Conservation (phyloP, 1,284 basidiomycete genomes). For the Meira nashicola region DNA sequence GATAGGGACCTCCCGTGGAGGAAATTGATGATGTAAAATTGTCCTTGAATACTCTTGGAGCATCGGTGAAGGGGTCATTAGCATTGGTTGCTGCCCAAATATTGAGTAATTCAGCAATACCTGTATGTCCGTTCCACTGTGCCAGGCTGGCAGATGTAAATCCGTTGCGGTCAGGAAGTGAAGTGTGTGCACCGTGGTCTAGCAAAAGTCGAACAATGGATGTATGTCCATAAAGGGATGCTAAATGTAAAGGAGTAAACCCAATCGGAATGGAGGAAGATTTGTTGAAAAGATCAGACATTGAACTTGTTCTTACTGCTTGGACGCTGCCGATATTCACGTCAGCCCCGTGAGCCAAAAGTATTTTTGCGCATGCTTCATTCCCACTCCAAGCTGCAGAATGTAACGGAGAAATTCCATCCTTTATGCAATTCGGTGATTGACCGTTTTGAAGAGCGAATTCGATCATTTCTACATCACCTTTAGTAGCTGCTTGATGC, state of each 20-base stretch:
- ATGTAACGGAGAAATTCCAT: constrained; percentile 47
- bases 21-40: not conserved
- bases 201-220: constrained; percentile 40
- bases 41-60: not conserved
- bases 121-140: constrained; percentile 25
- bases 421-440: constrained; percentile 33
- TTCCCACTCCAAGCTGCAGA: constrained; percentile 44
- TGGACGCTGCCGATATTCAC: constrained; percentile 34
- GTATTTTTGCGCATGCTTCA: constrained; percentile 33
- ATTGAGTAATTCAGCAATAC: constrained; percentile 30
- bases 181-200: constrained; percentile 37
- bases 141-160: constrained; percentile 40
- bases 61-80: constrained; percentile 24
- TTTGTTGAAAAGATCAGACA: constrained; percentile 22
- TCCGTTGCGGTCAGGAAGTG: constrained; percentile 33
- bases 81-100: constrained; percentile 36
- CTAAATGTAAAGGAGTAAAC: constrained; percentile 48
- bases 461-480: constrained; percentile 46
- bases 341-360: constrained; percentile 46
- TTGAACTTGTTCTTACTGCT: not conserved
- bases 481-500: constrained; percentile 41
- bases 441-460: constrained; percentile 49
- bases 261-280: constrained; percentile 19
- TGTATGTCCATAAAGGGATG: constrained; percentile 46
- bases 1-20: not conserved